Evolutionary conservation across 768 basidiomycete species (phyloP), one percentile per base, ranked within the genome.

Genomic region (Lentinus tigrinus): DNA sequence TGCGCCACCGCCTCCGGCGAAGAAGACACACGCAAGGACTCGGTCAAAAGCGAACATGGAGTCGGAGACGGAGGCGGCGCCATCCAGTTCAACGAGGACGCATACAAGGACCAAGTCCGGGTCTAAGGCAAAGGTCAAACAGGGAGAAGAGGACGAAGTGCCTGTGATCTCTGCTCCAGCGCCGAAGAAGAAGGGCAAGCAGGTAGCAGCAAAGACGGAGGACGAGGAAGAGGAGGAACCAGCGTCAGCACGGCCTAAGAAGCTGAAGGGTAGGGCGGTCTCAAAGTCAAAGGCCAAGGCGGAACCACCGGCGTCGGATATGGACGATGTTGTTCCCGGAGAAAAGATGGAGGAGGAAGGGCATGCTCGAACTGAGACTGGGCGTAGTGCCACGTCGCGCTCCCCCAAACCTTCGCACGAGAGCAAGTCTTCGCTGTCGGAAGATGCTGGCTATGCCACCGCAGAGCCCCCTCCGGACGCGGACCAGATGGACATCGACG

Each of bases 361-460:
- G 57, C 51, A 52, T 42, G 47, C 39, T 28, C 27, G 54, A 11
- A 21, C 47, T 31, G 23, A 52, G 23, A 49, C 16, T 26, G 21
- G 26, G 9, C 48, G 21, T 9, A 36, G 43, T 50, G 34, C 47
- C 21, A 27, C 28, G 24, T 44, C 42, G 10, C 36, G 37, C 16
- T 14, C 31, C 23, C 42, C 19, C 11, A 44, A 54, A 48, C n/a
- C 27, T 7, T 4, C 59, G 44, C 28, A 52, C 34, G 21, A 60
- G 50, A 47, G 63, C 24, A 66, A 60, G 16, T 61, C 64, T 4
- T 56, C 63, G 6, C 57, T 66, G 17, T 67, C 67, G 1, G 65
- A 67, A 19, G 69, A 69, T 50, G 63, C 67, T 4, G 67, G 67
- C 3, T 67, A 70, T 53, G 67, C 63, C 2, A 69, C 68, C 4